Evolutionary conservation across 306 rosid species (phyloP).

Genomic region (Alnus glutinosa): DNA sequence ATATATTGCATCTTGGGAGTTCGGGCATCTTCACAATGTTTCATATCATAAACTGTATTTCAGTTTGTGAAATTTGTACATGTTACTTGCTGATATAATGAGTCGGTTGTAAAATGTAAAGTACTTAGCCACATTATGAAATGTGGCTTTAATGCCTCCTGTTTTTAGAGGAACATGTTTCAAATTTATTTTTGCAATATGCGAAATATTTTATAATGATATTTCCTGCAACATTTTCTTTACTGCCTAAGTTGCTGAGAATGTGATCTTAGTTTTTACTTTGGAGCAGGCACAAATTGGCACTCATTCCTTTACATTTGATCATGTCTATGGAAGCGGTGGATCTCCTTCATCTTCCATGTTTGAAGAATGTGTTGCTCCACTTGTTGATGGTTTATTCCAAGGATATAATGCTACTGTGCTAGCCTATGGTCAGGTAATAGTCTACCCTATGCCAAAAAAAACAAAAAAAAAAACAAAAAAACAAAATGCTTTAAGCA

Average conservation of each 20-base stretch:
- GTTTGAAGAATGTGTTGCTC: conserved; percentile 74
- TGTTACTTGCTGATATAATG: conserved; percentile 15
- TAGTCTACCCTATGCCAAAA: conserved; percentile 19
- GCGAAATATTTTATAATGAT: neutral
- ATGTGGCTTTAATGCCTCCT: neutral
- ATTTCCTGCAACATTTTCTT: conserved; percentile 20
- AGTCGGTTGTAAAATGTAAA: conserved; percentile 10
- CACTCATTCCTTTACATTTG: conserved; percentile 80
- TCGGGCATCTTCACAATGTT: neutral
- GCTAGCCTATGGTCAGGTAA: conserved; percentile 90
- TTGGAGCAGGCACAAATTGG: conserved; percentile 73
- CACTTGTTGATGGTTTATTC: conserved; percentile 76
- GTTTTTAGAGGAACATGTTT: neutral
- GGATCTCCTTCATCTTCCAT: conserved; percentile 67
- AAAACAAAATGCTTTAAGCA: conserved; percentile 13
- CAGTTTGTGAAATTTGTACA: conserved; percentile 3
- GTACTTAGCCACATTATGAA: neutral
- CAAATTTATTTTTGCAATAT: neutral
- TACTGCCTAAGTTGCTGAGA: conserved; percentile 17
- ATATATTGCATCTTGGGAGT: neutral
- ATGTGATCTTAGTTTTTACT: conserved; percentile 30
- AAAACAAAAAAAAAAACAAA: no score
- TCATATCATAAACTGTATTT: neutral
- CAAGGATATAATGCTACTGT: conserved; percentile 88
- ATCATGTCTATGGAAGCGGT: conserved; percentile 65